Evolutionary conservation across 495 filamentous ascomycete species (phyloP), one percentile per base, ranked within the genome.

Genomic region (Daldinia caldariorum): DNA sequence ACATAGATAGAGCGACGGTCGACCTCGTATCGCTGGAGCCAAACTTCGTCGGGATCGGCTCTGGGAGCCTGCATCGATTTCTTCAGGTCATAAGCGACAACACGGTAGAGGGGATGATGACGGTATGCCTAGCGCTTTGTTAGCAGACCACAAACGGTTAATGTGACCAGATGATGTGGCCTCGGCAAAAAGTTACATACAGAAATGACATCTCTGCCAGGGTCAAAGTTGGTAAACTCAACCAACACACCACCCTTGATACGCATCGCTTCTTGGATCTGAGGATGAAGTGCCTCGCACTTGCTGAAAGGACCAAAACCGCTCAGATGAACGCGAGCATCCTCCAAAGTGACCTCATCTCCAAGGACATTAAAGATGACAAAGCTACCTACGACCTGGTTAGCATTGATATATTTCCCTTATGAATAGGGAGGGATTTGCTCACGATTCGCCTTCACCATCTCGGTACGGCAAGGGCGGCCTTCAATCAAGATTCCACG

Each of bases 401-500:
- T 47, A 79, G 69, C 22, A 49, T 58, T 13, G 5, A 20, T 10
- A n/a, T 12, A 9, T 39, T 43, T 53, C 22, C 32, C 3, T 34
- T 37, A 4, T 26, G 32, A 6, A 22, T 53, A 16, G 14, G 20
- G 35, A n/a, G n/a, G 35, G 32, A 8, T 22, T 26, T 35, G 81
- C 85, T 81, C 77, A 87, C 88, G 82, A 63, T 88, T 85, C 32
- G 87, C 85, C 64, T 83, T 83, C 0, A 78, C 80, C 78, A 76
- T 80, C 78, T 90, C 88, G 34, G 81, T 84, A 7, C 88, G 85
- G 79, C 84, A 86, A 10, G 83, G 79, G 41, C 88, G 86, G n/a
- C 84, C 86, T 54, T 83, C 75, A 58, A 90, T 84, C 32, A 83
- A 59, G 18, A 76, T 69, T 26, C 84, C 83, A 10, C 78, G 80